Conservation (phyloP, 1,284 basidiomycete genomes). For the Irpex sp. region DNA sequence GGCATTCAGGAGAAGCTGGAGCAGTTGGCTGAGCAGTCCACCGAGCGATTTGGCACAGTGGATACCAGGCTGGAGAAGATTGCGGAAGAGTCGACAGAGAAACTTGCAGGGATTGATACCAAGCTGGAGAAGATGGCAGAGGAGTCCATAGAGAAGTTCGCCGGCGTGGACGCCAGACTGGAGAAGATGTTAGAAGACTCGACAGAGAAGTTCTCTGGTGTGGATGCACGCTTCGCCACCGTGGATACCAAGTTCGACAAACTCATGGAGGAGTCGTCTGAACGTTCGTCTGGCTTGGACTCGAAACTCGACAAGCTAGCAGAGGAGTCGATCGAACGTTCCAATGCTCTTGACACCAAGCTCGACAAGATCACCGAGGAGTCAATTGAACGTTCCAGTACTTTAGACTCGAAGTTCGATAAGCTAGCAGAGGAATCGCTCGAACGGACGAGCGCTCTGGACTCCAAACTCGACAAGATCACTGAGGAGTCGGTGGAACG, state of each 20-base stretch:
- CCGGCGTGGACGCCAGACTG: neutral
- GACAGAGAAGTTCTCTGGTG: neutral
- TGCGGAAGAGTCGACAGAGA: neutral
- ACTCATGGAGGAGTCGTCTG: neutral
- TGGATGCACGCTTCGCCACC: neutral
- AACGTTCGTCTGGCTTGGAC: neutral
- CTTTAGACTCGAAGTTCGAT: neutral
- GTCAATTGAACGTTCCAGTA: neutral
- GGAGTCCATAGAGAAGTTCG: neutral
- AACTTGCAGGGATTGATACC: neutral
- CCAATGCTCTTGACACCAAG: neutral
- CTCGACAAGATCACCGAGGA: neutral
- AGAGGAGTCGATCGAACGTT: neutral
- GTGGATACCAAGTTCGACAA: neutral
- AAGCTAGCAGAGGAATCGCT: neutral
- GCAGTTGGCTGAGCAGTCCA: neutral
- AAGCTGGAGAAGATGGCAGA: slow-evolving; percentile 1
- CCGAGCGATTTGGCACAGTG: neutral
- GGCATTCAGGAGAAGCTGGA: slow-evolving; percentile 5
- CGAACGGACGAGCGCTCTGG: neutral
- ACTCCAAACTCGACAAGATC: neutral
- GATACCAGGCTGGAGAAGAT: neutral
- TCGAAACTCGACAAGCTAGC: neutral
- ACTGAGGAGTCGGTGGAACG: neutral
- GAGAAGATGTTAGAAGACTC: neutral